These are phyloP conservation scores for Trichoderma sp. DNA, from an alignment of 2,329 filamentous ascomycete species.

Conservation along the genomic window DNA sequence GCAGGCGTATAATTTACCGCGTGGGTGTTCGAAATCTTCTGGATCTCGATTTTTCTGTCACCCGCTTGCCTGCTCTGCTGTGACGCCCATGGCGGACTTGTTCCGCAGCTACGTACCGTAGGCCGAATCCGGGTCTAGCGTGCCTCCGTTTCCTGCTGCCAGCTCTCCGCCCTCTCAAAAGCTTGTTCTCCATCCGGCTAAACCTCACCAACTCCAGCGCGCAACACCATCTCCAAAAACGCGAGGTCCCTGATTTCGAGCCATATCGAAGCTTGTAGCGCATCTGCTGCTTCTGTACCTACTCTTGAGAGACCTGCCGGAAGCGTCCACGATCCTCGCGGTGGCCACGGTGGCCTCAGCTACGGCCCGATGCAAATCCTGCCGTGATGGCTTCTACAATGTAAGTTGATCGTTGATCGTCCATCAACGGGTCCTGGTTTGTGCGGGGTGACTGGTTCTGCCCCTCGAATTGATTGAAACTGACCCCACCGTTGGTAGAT, in stretches of 20 bases:
- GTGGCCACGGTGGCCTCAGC: slow-evolving; percentile 16
- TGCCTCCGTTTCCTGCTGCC: background rate
- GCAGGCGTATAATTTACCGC: no score
- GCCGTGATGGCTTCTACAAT: slow-evolving; percentile 31
- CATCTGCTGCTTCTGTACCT: background rate
- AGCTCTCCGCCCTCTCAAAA: background rate
- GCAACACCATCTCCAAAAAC: slow-evolving; percentile 2
- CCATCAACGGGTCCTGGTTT: background rate
- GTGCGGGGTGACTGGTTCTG: background rate
- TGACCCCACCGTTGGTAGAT: slow-evolving; percentile 40
- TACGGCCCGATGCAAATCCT: background rate
- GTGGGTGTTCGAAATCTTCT: no score
- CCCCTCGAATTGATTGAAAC: slow-evolving; percentile 24
- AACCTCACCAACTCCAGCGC: slow-evolving; percentile 3
- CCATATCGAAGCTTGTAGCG: background rate
- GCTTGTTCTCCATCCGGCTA: slow-evolving; percentile 22
- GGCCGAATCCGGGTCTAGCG: background rate
- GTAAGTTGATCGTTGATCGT: slow-evolving; percentile 28
- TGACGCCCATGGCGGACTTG: slow-evolving; percentile 2
- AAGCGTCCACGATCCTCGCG: background rate
- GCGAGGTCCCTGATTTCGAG: background rate
- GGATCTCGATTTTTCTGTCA: no score
- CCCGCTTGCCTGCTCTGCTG: background rate
- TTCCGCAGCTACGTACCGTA: background rate
- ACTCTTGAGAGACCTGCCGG: background rate